phyloP scores from a whole-genome alignment of 768 basidiomycete species.

The Pulveroboletus sp. region DNA sequence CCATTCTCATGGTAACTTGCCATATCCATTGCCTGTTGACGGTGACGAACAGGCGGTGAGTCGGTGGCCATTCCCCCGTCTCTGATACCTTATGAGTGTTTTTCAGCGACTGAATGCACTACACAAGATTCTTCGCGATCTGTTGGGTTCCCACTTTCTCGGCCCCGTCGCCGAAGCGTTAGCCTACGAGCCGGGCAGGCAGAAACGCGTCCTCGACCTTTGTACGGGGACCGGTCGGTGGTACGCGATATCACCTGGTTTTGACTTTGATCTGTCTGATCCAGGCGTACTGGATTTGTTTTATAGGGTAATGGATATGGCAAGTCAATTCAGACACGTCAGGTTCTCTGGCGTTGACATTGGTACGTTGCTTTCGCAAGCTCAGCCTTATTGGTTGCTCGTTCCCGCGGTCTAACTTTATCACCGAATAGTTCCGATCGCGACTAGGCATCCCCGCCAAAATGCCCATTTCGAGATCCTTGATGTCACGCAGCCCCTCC shows the following conservation, averaged over 20 bases:
- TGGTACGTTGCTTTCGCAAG: slow-evolving; percentile 41
- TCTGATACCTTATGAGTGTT: not conserved
- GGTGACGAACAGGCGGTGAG: slow-evolving; percentile 64
- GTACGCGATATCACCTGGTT: slow-evolving; percentile 39
- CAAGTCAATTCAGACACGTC: slow-evolving; percentile 58
- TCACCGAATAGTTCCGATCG: slow-evolving; percentile 59
- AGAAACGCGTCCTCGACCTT: slow-evolving; percentile 64
- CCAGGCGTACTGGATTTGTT: slow-evolving; percentile 8
- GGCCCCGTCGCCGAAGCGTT: slow-evolving; percentile 60
- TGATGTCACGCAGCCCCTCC: slow-evolving; percentile 52
- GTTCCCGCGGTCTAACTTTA: slow-evolving; percentile 3
- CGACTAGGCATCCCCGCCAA: slow-evolving; percentile 54
- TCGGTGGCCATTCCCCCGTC: slow-evolving; percentile 2
- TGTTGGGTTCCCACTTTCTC: slow-evolving; percentile 57
- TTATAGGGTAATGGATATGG: slow-evolving; percentile 74
- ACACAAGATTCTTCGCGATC: slow-evolving; percentile 46
- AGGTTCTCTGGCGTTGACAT: slow-evolving; percentile 73
- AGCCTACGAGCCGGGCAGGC: slow-evolving; percentile 36
- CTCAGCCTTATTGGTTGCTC: slow-evolving; percentile 10
- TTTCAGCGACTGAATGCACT: slow-evolving; percentile 51
- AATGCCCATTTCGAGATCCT: slow-evolving; percentile 69
- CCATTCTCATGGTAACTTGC: slow-evolving; percentile 59
- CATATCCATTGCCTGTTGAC: slow-evolving; percentile 76
- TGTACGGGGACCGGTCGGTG: slow-evolving; percentile 76
- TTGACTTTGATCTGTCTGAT: slow-evolving; percentile 19